Evolutionary conservation across 1,284 basidiomycete genomes (phyloP).

Genomic region (Lentinula novae-zelandiae): DNA sequence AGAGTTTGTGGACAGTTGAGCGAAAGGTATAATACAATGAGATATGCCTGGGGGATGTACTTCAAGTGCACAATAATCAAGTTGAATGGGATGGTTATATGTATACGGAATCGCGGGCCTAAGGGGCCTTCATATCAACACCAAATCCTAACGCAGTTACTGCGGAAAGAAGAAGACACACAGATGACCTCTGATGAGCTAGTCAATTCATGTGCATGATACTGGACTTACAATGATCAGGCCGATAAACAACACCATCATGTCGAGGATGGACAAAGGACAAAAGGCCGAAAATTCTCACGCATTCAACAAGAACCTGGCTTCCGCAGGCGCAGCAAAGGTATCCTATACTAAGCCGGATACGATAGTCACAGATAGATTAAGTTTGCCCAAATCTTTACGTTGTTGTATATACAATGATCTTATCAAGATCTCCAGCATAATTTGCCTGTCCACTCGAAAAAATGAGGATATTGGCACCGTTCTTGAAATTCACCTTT

Average conservation of each 20-base stretch:
- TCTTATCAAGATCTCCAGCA: conserved; percentile 60
- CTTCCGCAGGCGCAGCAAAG: background rate
- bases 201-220: background rate
- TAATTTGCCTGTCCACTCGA: conserved; percentile 53
- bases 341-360: too few species aligned
- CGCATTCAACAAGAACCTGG: too few species aligned
- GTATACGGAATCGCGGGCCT: background rate
- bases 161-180: background rate
- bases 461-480: conserved; percentile 51
- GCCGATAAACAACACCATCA: too few species aligned
- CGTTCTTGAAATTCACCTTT: conserved; percentile 44
- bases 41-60: background rate
- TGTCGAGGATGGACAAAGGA: too few species aligned
- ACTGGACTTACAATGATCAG: too few species aligned
- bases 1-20: background rate
- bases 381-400: conserved; percentile 16
- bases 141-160: background rate
- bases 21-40: background rate
- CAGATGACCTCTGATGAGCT: background rate
- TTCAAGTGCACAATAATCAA: background rate
- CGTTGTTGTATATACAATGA: conserved; percentile 49
- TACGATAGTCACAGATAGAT: too few species aligned
- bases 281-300: too few species aligned
- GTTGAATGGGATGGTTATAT: background rate
- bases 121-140: background rate